phyloP scores from a whole-genome alignment of 225 moss, liverwort and hornwort species.

The Physcomitrium patens region DNA sequence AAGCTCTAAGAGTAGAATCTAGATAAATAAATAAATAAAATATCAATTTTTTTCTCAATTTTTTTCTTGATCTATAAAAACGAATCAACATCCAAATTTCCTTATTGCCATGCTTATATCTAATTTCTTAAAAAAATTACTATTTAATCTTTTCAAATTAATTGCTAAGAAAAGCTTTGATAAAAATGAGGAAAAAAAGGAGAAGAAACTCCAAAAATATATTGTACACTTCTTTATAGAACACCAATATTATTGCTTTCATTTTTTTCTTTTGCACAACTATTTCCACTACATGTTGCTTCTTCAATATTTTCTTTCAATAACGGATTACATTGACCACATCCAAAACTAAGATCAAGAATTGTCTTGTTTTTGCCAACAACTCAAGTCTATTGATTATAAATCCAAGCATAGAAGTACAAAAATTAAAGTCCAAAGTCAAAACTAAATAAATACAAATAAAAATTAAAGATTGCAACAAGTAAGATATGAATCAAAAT shows the following conservation, averaged over 20 bases:
- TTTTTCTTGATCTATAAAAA: not conserved
- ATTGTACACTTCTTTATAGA: not conserved
- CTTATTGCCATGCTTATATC: not conserved
- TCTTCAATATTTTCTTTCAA: too few relatives aligned
- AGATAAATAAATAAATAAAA: slow-evolving; percentile 20
- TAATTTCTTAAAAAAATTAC: not conserved
- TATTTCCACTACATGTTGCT: not conserved
- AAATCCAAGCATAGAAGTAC: not conserved
- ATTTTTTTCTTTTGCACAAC: not conserved
- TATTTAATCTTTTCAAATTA: slow-evolving; percentile 28
- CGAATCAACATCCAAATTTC: slow-evolving; percentile 5
- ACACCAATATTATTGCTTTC: slow-evolving; percentile 21
- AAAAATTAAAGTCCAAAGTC: not conserved
- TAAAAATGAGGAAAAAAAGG: too few relatives aligned
- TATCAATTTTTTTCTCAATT: not conserved
- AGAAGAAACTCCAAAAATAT: slow-evolving; percentile 48
- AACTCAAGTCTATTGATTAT: not conserved
- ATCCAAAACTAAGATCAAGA: not conserved
- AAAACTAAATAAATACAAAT: slow-evolving; percentile 16
- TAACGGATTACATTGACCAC: not conserved
- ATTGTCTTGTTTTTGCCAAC: slow-evolving; percentile 26
- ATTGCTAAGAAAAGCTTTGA: too few relatives aligned
- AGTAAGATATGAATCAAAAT: not conserved
- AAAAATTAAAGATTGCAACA: not conserved
- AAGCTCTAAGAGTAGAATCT: slow-evolving; percentile 23